Evolutionary conservation across 768 basidiomycete genomes (phyloP), one percentile per base, ranked within the genome.

Genomic region (Amanita subjunquillea): DNA sequence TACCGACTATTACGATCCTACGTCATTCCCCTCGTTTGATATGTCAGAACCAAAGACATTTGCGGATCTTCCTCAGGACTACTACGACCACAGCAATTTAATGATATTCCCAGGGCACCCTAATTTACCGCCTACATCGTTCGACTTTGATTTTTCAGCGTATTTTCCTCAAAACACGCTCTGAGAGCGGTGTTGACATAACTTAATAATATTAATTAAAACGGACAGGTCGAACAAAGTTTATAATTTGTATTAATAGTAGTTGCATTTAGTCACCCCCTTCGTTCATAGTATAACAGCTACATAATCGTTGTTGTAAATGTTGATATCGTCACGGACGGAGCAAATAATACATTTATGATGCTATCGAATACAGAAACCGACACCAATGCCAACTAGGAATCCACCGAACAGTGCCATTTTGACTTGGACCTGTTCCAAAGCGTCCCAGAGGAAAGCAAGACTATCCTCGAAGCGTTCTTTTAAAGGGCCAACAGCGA

Each of bases 401-500:
- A 75, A 70, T 9, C 72, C 72, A 27, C 71, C 63, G 10, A 71
- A 45, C 32, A 73, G 51, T 3, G 69, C 70, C 30, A 64, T 53
- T 48, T 60, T 64, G 25, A 70, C 65, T n/a, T 62, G 56, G 15
- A 47, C 53, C 41, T 69, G 67, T 13, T 60, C 51, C 42, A 64
- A 39, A 13, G 55, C 48, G 48, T 58, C 47, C 57, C 62, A 37
- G 41, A 51, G 25, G 17, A 40, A 53, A 10, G 44, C 29, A 8
- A 53, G 37, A 20, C 43, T 46, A 32, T 22, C 44, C 22, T 53
- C 51, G 27, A 53, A 20, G 15, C 51, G 51, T 23, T 53, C 51
- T 30, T 46, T 53, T 25, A 75, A 57, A 2, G 82, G 82, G 0
- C 69, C 72, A 86, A 56, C 23, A 86, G 70, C 7, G 84, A 85